Conservation (phyloP, 2,329 filamentous ascomycete genomes). For the Ustulina deusta region DNA sequence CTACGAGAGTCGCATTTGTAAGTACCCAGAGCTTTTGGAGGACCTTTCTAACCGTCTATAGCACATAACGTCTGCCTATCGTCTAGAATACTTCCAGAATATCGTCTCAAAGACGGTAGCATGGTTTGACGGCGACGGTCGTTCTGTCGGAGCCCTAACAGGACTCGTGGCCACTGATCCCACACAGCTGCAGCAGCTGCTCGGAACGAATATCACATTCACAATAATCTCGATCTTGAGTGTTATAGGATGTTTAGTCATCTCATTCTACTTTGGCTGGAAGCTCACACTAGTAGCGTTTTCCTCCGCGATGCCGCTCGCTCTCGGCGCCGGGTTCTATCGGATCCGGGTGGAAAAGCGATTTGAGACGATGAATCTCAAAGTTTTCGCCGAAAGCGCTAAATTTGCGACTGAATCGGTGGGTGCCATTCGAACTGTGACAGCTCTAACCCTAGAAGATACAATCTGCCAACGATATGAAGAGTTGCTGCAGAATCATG, state of each 20-base stretch:
- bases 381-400: slow-evolving; percentile 76
- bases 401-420: slow-evolving; percentile 81
- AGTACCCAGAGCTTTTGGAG: slow-evolving; percentile 27
- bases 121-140: slow-evolving; percentile 71
- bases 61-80: slow-evolving; percentile 65
- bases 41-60: slow-evolving; percentile 37
- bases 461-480: slow-evolving; percentile 72
- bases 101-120: slow-evolving; percentile 68
- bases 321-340: slow-evolving; percentile 59
- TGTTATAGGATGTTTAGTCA: slow-evolving; percentile 71
- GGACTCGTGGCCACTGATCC: slow-evolving; percentile 67
- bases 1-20: slow-evolving; percentile 61
- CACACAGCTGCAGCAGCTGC: slow-evolving; percentile 69
- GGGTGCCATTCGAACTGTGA: slow-evolving; percentile 78
- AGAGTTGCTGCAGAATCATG: slow-evolving; percentile 68
- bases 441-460: slow-evolving; percentile 76
- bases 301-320: slow-evolving; percentile 68
- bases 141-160: slow-evolving; percentile 70
- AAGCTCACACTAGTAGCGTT: slow-evolving; percentile 77
- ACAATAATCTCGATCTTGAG: slow-evolving; percentile 73
- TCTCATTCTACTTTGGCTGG: slow-evolving; percentile 80
- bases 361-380: slow-evolving; percentile 64
- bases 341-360: slow-evolving; percentile 48
- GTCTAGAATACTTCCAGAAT: slow-evolving; percentile 70
- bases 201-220: slow-evolving; percentile 73